These are phyloP conservation scores for Inosperma sp. DNA, from an alignment of 768 basidiomycete genomes.

Conservation along the genomic window DNA sequence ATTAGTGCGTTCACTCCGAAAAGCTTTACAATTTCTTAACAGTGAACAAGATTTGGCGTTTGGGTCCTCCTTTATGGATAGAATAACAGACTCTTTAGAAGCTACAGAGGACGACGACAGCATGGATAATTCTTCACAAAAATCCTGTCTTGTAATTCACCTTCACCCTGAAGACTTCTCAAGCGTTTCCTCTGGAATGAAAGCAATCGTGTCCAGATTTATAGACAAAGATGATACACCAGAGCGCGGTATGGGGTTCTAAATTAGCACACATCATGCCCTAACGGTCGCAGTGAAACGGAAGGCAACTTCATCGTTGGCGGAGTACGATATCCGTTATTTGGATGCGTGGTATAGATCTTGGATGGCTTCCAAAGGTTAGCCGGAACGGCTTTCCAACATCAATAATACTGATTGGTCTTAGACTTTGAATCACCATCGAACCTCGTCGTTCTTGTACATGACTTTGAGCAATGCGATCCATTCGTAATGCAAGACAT, in stretches of 20 bases:
- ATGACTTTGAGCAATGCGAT: constrained; percentile 75
- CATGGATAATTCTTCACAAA: constrained; percentile 5
- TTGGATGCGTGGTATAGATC: constrained; percentile 58
- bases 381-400: background rate
- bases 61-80: constrained; percentile 44
- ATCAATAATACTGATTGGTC: background rate
- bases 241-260: constrained; percentile 20
- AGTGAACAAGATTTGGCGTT: constrained; percentile 47
- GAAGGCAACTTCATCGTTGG: constrained; percentile 47
- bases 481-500: constrained; percentile 59
- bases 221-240: constrained; percentile 33
- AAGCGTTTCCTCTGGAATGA: constrained; percentile 51
- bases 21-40: background rate
- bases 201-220: constrained; percentile 50
- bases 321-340: constrained; percentile 56
- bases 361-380: constrained; percentile 36
- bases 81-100: constrained; percentile 30
- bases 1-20: constrained; percentile 38
- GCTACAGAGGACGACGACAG: constrained; percentile 28
- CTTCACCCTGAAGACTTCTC: constrained; percentile 56
- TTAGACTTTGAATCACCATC: constrained; percentile 3
- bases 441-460: constrained; percentile 55
- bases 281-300: constrained; percentile 36
- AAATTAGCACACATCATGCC: background rate
- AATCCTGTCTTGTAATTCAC: constrained; percentile 33